Evolutionary conservation across 371 early-diverging fungal genomes (phyloP).

Genomic region (Dinochytrium kinnereticum): DNA sequence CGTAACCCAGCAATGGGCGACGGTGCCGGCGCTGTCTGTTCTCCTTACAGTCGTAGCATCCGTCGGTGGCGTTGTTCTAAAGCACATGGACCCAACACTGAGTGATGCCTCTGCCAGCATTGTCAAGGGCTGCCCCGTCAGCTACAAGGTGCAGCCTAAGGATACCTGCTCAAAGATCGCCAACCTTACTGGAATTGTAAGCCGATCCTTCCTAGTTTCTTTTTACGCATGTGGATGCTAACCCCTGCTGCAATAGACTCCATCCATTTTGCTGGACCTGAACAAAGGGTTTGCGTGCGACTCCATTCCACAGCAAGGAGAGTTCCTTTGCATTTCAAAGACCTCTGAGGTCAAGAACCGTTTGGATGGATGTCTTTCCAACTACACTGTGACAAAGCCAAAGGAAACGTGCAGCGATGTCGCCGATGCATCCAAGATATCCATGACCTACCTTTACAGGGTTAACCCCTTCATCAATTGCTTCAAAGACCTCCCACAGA

Average conservation of each 20-base stretch:
- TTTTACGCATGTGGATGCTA: too few relatives aligned
- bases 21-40: too few relatives aligned
- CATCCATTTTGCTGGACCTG: background rate
- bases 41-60: background rate
- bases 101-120: background rate
- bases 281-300: background rate
- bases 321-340: background rate
- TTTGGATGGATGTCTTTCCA: background rate
- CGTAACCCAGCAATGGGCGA: too few relatives aligned
- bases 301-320: background rate
- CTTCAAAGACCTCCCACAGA: background rate
- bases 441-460: background rate
- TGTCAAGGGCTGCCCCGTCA: background rate
- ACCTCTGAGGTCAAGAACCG: background rate
- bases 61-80: background rate
- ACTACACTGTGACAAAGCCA: background rate
- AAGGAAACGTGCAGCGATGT: background rate
- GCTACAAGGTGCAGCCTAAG: background rate
- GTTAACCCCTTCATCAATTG: background rate
- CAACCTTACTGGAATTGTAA: background rate
- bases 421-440: background rate
- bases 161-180: conserved; percentile 5
- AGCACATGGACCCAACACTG: conserved; percentile 1
- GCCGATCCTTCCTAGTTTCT: too few relatives aligned
- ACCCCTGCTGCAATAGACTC: too few relatives aligned